phyloP scores from a whole-genome alignment of 176 grass and related monocot species.

The Cenchrus fungigraminus region DNA sequence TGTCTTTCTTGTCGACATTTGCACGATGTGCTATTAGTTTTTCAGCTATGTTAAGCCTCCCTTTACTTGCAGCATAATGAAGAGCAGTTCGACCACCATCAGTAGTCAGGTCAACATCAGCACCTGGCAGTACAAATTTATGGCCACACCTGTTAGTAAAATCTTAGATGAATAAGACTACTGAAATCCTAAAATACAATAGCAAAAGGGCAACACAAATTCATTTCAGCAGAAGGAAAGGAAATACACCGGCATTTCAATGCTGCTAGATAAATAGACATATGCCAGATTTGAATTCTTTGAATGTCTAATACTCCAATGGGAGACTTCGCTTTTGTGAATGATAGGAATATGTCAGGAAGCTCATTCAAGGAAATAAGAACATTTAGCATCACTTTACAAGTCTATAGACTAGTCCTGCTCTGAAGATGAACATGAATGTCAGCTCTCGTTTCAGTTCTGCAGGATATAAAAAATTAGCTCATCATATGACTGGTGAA shows the following conservation, averaged over 20 bases:
- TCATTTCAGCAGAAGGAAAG: background rate
- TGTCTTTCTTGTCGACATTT: slow-evolving; percentile 94
- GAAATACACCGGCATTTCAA: background rate
- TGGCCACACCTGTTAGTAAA: background rate
- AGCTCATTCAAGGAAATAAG: slow-evolving; percentile 1
- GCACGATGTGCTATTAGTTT: slow-evolving; percentile 65
- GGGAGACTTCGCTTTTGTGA: background rate
- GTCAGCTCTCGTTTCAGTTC: background rate
- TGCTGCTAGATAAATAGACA: background rate
- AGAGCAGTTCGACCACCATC: slow-evolving; percentile 93
- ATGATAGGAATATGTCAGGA: background rate
- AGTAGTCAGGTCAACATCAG: slow-evolving; percentile 79
- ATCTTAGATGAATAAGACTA: background rate
- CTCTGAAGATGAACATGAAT: background rate
- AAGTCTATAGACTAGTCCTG: background rate
- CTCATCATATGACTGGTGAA: background rate
- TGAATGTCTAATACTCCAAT: background rate
- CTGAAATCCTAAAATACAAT: background rate
- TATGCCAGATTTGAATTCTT: background rate
- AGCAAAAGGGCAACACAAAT: background rate
- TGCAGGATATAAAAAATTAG: background rate
- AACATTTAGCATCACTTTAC: background rate
- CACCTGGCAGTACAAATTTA: slow-evolving; percentile 60
- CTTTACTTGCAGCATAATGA: slow-evolving; percentile 96
- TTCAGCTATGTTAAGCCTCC: slow-evolving; percentile 73